These are phyloP conservation scores for Leccinum olivaceopallidum DNA, from an alignment of 768 basidiomycete genomes.

Conservation along the genomic window DNA sequence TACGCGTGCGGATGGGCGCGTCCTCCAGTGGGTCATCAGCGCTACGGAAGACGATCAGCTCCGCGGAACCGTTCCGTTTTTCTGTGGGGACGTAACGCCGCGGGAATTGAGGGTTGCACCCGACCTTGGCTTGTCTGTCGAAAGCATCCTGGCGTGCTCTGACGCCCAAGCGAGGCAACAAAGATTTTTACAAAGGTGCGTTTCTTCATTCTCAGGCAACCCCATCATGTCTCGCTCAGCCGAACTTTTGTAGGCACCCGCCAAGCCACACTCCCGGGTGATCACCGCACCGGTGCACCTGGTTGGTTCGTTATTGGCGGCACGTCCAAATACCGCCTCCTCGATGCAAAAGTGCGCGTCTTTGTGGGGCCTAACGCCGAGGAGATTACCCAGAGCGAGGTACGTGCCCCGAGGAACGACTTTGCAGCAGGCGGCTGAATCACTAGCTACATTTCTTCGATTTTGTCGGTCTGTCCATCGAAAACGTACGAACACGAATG, in stretches of 20 bases:
- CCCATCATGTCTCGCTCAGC: neutral
- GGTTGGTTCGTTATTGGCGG: constrained; percentile 80
- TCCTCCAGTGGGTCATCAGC: constrained; percentile 60
- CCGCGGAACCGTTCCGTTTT: constrained; percentile 57
- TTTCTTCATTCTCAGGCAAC: neutral
- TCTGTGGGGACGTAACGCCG: constrained; percentile 73
- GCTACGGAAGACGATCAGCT: constrained; percentile 31
- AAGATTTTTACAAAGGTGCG: constrained; percentile 96
- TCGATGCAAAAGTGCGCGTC: constrained; percentile 82
- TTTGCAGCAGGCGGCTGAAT: neutral
- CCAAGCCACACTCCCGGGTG: constrained; percentile 81
- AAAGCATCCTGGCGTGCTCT: constrained; percentile 85
- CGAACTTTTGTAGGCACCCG: constrained; percentile 59
- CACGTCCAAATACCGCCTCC: constrained; percentile 75
- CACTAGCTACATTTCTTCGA: neutral
- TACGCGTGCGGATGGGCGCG: constrained; percentile 51
- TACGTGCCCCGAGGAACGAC: constrained; percentile 23
- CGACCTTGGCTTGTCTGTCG: constrained; percentile 65
- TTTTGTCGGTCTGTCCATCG: neutral
- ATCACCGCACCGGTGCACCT: constrained; percentile 84
- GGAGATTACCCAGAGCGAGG: constrained; percentile 57
- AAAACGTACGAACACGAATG: too few relatives aligned
- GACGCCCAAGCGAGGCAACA: constrained; percentile 87
- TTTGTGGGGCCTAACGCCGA: constrained; percentile 76
- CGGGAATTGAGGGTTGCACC: constrained; percentile 67